Evolutionary conservation across 1,139 yeast species (phyloP), one percentile per base, ranked within the genome.

Genomic region (Casaregolazyma lundiana): DNA sequence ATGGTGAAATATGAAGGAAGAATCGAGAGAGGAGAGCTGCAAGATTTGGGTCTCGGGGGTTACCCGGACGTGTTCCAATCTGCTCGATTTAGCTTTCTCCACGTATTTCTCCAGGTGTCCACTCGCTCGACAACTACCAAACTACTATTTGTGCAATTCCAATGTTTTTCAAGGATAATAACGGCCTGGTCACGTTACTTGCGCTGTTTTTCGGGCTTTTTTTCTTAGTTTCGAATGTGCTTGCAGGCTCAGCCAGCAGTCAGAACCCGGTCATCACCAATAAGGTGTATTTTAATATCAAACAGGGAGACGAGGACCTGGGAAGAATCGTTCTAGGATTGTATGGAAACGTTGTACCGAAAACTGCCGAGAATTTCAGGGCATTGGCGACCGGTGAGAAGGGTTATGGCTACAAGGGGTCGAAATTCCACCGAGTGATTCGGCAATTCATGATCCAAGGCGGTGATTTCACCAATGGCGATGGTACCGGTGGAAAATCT

Each of bases 361-460:
- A 90, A 84, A 92, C 98, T 59, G 81, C 96, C 61, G 96, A 88
- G 76, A 92, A 92, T 80, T 92, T 92, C 89, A 82, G 96, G 73
- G 97, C 96, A 59, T 78, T 92, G 64, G 77, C 85, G 71, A 92
- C 97, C 58, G 97, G 97, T 66, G 97, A 90, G 78, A 85, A 90
- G 78, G 97, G 97, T 54, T 90, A 77, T 69, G 97, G 97, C 64
- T 90, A 84, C 81, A 82, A 84, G 66, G 81, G 79, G 63, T 89
- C 97, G 49, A 73, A 82, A 61, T 92, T 92, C 96, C 98, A 92
- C 90, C 83, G 98, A 76, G 96, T 92, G 61, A 92, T 92, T 65
- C 97, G 97, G 62, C 83, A 86, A 60, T 92, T 92, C 81, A 92
- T 92, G 98, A 78, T 90, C 70, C 98, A 92, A 77, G 97, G 97